Base-by-base conservation (phyloP, 148 eudicot genomes). In the Camellia japonica region DNA sequence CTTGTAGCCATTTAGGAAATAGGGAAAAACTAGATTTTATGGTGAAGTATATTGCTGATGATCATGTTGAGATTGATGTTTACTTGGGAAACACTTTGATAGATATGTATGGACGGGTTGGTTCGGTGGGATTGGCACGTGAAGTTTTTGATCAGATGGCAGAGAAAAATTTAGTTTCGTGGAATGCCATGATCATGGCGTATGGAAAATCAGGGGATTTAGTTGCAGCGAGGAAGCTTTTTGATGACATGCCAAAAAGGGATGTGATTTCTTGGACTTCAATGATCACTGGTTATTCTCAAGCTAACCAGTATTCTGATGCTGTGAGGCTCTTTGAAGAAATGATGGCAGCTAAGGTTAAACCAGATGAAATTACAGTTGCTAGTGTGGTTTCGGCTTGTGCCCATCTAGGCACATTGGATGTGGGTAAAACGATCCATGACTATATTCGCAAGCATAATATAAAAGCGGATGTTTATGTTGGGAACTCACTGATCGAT, bases 241-340 rank as follows among this genome's bases (percentile, higher is more conserved):
- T 93, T 63, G 81, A 90, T 87, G 86, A 82, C 69, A 93, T 90
- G 97, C 92, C 92, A 0, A 84, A 68, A 16, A 91, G 86, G 84
- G 93, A 91, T 78, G 93, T 91, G 78, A 80, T 91, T 79, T 90
- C 95, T 0, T 93, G 95, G 95, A 93, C 95, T 42, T 84, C 91
- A 9, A 86, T 93, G 87, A 91, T 93, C 76, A 84, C 89, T 3
- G 91, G 93, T 52, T 87, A 87, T 69, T 78, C 88, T 69, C 93
- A 89, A 73, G 89, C 81, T 14, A 84, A 83, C 9, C 80, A 77
- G 65, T 87, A 77, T 83, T 44, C 82, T 20, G 88, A 93, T 68
- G 92, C 94, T 65, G 82, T 91, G 66, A 70, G 82, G 43, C 82
- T 89, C 68, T 93, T 91, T 75, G 82, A 80, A 51, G 87, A 85